A percentile compares a stretch with the other conserved stretches of the same genome.
These are phyloP conservation scores for Laburnicola sp. DNA, from an alignment of 2,329 filamentous ascomycete species.

Conservation along the genomic window DNA sequence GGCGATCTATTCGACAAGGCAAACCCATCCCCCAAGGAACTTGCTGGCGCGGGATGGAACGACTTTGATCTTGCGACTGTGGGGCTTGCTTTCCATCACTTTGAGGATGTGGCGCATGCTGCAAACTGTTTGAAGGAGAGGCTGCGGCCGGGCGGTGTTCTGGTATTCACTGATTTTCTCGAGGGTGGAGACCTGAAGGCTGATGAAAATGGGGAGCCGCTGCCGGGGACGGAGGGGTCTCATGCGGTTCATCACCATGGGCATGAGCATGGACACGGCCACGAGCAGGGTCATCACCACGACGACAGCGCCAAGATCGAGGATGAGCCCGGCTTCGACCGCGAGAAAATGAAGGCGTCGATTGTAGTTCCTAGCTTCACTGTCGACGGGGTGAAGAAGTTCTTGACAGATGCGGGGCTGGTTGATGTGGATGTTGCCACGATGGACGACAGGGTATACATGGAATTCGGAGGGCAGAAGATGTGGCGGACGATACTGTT, in stretches of 20 bases:
- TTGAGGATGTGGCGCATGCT: conserved; percentile 63
- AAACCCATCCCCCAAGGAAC: conserved; percentile 20
- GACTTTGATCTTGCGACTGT: conserved; percentile 50
- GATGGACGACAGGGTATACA: conserved; percentile 56
- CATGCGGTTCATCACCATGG: conserved; percentile 29
- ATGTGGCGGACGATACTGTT: conserved; percentile 54
- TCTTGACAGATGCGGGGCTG: conserved; percentile 66
- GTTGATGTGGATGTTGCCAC: conserved; percentile 61
- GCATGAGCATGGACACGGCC: no score
- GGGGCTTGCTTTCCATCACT: conserved; percentile 53
- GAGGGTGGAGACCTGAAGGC: conserved; percentile 51
- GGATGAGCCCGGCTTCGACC: conserved; percentile 9
- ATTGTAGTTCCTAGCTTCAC: conserved; percentile 70
- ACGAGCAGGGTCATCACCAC: conserved; percentile 14
- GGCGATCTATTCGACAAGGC: conserved; percentile 44
- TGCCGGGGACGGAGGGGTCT: conserved; percentile 29
- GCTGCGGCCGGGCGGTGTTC: conserved; percentile 65
- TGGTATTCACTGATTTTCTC: conserved; percentile 70
- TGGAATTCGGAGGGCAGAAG: conserved; percentile 45
- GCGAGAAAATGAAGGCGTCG: conserved; percentile 51
- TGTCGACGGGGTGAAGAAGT: conserved; percentile 58
- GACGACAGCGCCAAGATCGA: conserved; percentile 10
- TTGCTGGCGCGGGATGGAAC: conserved; percentile 37
- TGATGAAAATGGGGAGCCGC: conserved; percentile 30
- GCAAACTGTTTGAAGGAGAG: conserved; percentile 63